Percentiles rank a stretch among this genome's conserved stretches.
Evolutionary conservation across 257 asterid genomes (phyloP).

Genomic region (Schizonepeta tenuifolia): DNA sequence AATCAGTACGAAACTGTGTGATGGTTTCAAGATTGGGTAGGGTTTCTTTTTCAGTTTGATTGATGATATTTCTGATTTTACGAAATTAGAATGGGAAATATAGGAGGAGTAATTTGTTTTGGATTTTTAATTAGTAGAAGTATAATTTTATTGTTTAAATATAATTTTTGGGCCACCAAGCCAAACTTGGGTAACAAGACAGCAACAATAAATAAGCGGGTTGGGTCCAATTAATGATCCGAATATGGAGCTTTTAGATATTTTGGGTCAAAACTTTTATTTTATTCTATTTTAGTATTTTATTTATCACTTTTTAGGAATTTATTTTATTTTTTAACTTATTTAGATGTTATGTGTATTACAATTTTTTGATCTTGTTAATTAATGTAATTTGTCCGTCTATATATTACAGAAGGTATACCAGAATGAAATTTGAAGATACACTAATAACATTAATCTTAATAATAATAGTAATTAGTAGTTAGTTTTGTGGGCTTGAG

Average conservation of each 20-base stretch:
- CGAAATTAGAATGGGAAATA: not conserved
- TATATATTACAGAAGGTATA: too few relatives aligned
- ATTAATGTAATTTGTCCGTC: not conserved
- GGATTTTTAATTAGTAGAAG: not conserved
- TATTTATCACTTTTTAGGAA: not conserved
- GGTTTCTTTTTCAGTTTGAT: slow-evolving; percentile 6
- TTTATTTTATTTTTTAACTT: not conserved
- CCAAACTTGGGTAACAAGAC: slow-evolving; percentile 39
- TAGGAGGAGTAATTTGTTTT: not conserved
- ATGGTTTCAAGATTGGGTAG: not conserved
- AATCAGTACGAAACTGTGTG: not conserved
- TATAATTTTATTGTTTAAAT: not conserved
- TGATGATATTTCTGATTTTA: slow-evolving; percentile 1
- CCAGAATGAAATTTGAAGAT: too few relatives aligned
- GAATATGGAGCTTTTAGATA: not conserved
- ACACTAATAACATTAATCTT: too few relatives aligned
- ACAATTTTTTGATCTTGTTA: too few relatives aligned
- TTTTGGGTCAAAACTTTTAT: not conserved
- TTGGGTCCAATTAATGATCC: slow-evolving; percentile 26
- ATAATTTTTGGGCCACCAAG: slow-evolving; percentile 1
- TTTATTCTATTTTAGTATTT: not conserved
- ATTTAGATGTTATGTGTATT: not conserved
- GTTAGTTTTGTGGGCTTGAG: not conserved
- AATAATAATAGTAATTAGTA: not conserved
- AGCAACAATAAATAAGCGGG: slow-evolving; percentile 17